Evolutionary conservation across 2,329 filamentous ascomycete genomes (phyloP).

Genomic region (Trichoderma aggressivum): DNA sequence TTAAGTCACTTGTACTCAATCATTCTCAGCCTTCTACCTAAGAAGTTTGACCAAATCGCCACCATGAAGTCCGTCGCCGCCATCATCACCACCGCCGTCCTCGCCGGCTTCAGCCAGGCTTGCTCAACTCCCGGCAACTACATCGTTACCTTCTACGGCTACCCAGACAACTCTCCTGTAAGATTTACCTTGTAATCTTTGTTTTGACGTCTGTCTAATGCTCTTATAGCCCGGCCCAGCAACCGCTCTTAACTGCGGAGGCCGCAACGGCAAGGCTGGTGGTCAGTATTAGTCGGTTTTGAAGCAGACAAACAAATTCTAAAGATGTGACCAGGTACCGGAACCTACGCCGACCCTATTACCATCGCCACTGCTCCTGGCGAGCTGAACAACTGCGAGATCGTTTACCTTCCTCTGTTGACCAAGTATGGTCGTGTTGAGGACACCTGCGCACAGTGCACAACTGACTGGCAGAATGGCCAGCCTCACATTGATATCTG

Average conservation of each 20-base stretch:
- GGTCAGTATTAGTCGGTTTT: conserved; percentile 8
- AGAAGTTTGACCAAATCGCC: not conserved
- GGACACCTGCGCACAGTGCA: conserved; percentile 23
- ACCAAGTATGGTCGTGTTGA: conserved; percentile 25
- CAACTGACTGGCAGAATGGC: conserved; percentile 18
- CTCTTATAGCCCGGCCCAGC: conserved; percentile 18
- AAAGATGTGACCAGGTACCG: conserved; percentile 13
- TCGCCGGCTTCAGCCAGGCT: conserved; percentile 20
- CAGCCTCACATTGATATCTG: conserved; percentile 25
- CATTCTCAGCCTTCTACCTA: not conserved
- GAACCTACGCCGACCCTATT: conserved; percentile 24
- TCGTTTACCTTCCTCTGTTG: conserved; percentile 24
- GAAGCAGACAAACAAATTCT: not conserved
- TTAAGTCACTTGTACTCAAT: not conserved
- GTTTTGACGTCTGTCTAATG: not conserved
- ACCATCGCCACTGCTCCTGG: conserved; percentile 24
- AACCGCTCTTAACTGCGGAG: conserved; percentile 22
- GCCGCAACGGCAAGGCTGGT: conserved; percentile 21
- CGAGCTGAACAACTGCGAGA: conserved; percentile 24
- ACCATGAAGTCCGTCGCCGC: conserved; percentile 21
- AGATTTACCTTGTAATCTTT: not conserved
- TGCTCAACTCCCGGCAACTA: conserved; percentile 24
- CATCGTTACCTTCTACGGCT: conserved; percentile 24
- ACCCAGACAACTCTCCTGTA: conserved; percentile 21
- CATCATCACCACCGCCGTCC: conserved; percentile 14